Percentiles rank a stretch among this genome's conserved stretches.
Conservation (phyloP, 1,284 basidiomycete genomes). For the Apiotrichum gamsii region DNA sequence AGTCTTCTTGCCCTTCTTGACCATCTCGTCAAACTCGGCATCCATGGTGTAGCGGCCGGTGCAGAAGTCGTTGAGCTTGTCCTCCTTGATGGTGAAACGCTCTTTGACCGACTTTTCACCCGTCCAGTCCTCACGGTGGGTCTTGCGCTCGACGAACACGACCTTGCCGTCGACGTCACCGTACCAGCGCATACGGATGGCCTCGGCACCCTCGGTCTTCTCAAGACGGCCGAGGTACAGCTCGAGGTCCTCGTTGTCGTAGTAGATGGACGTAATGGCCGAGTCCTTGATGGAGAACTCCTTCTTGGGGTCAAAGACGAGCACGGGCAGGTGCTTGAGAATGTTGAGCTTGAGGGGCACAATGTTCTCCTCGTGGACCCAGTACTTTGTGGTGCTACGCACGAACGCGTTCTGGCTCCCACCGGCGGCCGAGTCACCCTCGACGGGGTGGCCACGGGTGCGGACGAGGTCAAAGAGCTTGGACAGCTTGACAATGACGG, state of each 20-base stretch:
- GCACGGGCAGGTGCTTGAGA: constrained; percentile 82
- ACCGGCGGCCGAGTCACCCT: constrained; percentile 88
- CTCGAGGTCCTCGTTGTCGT: constrained; percentile 89
- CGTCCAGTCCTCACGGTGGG: constrained; percentile 98
- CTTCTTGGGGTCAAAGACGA: constrained; percentile 94
- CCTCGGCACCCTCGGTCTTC: constrained; percentile 98
- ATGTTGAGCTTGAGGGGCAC: constrained; percentile 95
- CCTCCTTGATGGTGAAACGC: constrained; percentile 93
- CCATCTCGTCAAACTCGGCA: constrained; percentile 82
- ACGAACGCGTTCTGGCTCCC: constrained; percentile 96
- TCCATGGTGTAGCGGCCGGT: constrained; percentile 89
- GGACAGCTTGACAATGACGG: constrained; percentile 92
- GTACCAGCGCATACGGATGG: constrained; percentile 94
- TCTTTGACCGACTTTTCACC: constrained; percentile 99
- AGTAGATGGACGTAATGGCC: constrained; percentile 56
- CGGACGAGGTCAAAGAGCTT: constrained; percentile 93
- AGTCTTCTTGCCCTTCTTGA: constrained; percentile 87
- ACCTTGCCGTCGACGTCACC: constrained; percentile 79
- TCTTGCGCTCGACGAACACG: constrained; percentile 96
- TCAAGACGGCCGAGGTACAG: constrained; percentile 96
- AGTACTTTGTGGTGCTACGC: constrained; percentile 96
- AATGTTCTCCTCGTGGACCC: constrained; percentile 94
- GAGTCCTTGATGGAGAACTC: constrained; percentile 85
- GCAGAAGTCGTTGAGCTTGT: constrained; percentile 87
- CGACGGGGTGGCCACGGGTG: constrained; percentile 87